Evolutionary conservation across 2,329 filamentous ascomycete species (phyloP), one percentile per base, ranked within the genome.

Genomic region (Nigrospora osmanthi): DNA sequence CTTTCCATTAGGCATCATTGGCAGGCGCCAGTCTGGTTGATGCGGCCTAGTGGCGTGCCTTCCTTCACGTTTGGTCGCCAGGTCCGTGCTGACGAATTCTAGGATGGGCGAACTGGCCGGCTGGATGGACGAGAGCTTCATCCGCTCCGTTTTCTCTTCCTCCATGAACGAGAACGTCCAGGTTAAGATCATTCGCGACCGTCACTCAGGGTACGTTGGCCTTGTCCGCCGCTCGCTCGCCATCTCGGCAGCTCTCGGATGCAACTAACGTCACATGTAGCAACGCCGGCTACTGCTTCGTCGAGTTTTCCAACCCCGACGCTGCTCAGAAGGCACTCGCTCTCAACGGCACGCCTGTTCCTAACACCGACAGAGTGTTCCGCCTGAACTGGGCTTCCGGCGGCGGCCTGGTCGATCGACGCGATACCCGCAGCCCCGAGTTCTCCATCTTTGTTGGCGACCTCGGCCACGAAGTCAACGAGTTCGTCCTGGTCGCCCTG

Each of bases 321-420:
- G 87, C 90, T 48, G 93, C 93, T 36, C 85, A 81, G 58, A 96
- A 95, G 75, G 93, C 93, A 34, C 78, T 98, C n/a, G 75, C 76
- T 39, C 76, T 97, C 41, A 97, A 95, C 64, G 91, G 93, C 41
- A 85, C 81, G 46, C 73, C 87, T 40, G 95, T 98, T 55, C 90
- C 91, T 38, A 96, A 96, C 77, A 95, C 89, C 49, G 85, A 85
- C 58, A 89, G 93, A 37, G 85, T 89, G 40, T 98, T 98, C 80
- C 97, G 97, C 78, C 82, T 98, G 49, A 98, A 98, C 80, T 98
- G 93, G 93, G 93, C 93, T 54, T 95, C 89, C 54, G 93, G 93
- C 54, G 93, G 93, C 61, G 93, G 93, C 47, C 79, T 98, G 36
- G 88, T 94, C 55, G 93, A 98, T 67, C 86, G 93, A 65, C 87